Percentiles rank a stretch among this genome's conserved stretches.
phyloP scores from a whole-genome alignment of 169 alveolate genomes.

The Eimeria falciformis region DNA sequence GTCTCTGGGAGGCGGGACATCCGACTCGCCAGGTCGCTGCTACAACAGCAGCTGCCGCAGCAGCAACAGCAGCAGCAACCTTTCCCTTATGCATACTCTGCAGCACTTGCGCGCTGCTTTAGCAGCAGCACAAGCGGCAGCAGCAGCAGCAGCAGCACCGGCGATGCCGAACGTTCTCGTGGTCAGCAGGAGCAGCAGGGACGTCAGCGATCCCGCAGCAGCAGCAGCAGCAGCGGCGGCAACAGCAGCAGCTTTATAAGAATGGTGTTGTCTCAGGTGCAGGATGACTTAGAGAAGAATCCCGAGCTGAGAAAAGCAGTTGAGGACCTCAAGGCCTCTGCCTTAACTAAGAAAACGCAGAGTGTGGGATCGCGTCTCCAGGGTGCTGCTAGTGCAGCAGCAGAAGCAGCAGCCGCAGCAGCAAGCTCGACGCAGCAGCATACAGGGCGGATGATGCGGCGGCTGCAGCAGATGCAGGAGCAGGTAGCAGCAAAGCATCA shows the following conservation, averaged over 20 bases:
- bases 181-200: slow-evolving; percentile 38
- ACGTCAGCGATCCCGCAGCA: slow-evolving; percentile 27
- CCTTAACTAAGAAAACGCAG: slow-evolving; percentile 51
- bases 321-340: slow-evolving; percentile 70
- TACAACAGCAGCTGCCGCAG: slow-evolving; percentile 34
- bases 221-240: slow-evolving; percentile 50
- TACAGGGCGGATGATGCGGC: slow-evolving; percentile 46
- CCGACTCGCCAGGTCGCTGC: background rate
- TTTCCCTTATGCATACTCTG: background rate
- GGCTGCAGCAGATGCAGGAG: slow-evolving; percentile 14
- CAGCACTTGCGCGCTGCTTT: background rate
- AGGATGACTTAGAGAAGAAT: slow-evolving; percentile 71
- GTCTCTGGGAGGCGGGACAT: background rate
- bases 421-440: slow-evolving; percentile 23
- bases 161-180: background rate
- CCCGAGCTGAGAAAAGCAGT: slow-evolving; percentile 75
- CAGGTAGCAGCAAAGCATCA: slow-evolving; percentile 12
- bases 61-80: slow-evolving; percentile 31
- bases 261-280: slow-evolving; percentile 76
- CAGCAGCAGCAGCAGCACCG: slow-evolving; percentile 27
- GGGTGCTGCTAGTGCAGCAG: slow-evolving; percentile 49
- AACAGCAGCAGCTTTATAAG: slow-evolving; percentile 66
- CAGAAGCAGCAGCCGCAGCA: slow-evolving; percentile 64
- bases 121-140: slow-evolving; percentile 33
- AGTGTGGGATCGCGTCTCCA: slow-evolving; percentile 18